Conservation (phyloP, 768 basidiomycete genomes). For the Lentinula aciculospora region DNA sequence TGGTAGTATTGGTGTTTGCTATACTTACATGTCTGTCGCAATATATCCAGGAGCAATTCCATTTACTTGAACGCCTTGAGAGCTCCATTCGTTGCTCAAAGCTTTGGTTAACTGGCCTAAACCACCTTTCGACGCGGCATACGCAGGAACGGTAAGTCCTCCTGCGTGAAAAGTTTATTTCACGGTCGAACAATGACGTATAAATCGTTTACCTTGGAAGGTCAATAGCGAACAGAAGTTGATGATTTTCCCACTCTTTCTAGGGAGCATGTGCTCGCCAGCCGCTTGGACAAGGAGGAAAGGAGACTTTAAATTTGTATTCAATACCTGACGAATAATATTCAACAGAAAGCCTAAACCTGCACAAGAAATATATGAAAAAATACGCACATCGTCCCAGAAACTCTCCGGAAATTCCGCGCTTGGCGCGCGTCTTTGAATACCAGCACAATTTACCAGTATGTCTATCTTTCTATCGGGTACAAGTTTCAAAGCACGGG, state of each 20-base stretch:
- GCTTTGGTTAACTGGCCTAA: conserved; percentile 84
- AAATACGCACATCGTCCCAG: conserved; percentile 56
- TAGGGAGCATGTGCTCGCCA: conserved; percentile 85
- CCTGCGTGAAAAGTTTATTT: conserved; percentile 11
- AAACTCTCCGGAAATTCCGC: conserved; percentile 58
- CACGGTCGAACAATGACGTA: background rate
- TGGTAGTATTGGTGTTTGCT: conserved; percentile 6
- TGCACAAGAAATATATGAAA: conserved; percentile 3
- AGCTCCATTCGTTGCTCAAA: conserved; percentile 90
- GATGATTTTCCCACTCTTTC: conserved; percentile 62
- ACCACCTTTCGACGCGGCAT: conserved; percentile 88
- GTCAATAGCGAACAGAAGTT: conserved; percentile 62
- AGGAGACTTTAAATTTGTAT: conserved; percentile 83
- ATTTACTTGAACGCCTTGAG: conserved; percentile 84
- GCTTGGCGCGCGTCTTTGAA: conserved; percentile 52
- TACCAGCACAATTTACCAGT: conserved; percentile 69
- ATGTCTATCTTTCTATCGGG: conserved; percentile 42
- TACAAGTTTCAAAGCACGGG: conserved; percentile 28
- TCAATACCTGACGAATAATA: conserved; percentile 52
- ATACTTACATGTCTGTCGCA: conserved; percentile 74
- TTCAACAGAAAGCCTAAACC: conserved; percentile 2
- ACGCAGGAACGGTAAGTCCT: conserved; percentile 78
- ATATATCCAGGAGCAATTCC: conserved; percentile 87
- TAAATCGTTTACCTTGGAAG: conserved; percentile 45
- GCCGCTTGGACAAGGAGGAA: conserved; percentile 84